These are phyloP conservation scores for Rhododendron kiyosumense DNA, from an alignment of 148 eudicot genomes.

Conservation along the genomic window DNA sequence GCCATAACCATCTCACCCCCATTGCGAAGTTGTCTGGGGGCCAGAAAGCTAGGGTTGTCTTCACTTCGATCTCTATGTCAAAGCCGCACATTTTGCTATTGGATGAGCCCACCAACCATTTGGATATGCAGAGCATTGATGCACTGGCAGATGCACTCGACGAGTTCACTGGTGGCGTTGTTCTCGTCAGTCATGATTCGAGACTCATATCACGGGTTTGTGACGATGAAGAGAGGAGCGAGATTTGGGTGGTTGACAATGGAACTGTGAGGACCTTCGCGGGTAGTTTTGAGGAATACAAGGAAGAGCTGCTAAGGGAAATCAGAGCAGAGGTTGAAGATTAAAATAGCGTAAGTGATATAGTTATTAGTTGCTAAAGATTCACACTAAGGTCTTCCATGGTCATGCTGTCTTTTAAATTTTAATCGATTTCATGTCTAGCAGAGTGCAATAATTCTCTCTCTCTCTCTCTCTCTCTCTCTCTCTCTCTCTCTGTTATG, in stretches of 20 bases:
- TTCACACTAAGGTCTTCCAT: neutral
- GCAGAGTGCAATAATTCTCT: neutral
- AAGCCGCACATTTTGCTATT: conserved; percentile 45
- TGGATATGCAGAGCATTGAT: conserved; percentile 69
- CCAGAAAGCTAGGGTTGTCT: conserved; percentile 47
- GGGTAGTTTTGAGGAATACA: conserved; percentile 49
- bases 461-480: no score
- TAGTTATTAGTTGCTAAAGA: neutral
- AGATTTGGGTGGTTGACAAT: conserved; percentile 30
- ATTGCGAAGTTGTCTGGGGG: conserved; percentile 56
- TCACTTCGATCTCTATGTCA: conserved; percentile 57
- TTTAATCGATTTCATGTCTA: neutral
- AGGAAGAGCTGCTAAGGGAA: conserved; percentile 44
- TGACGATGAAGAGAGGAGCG: conserved; percentile 36
- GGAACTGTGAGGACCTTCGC: conserved; percentile 37
- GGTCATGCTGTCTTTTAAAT: neutral
- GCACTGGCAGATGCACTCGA: conserved; percentile 56
- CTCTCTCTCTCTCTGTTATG: neutral
- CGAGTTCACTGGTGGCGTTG: conserved; percentile 53
- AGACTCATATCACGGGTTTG: conserved; percentile 55
- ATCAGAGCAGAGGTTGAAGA: conserved; percentile 55
- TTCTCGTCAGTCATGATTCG: conserved; percentile 54
- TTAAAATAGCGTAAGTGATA: conserved; percentile 2
- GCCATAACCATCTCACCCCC: conserved; percentile 53
- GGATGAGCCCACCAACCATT: conserved; percentile 59